phyloP scores from a whole-genome alignment of 192 early-diverging fungal species.

The Coemansia sp. region DNA sequence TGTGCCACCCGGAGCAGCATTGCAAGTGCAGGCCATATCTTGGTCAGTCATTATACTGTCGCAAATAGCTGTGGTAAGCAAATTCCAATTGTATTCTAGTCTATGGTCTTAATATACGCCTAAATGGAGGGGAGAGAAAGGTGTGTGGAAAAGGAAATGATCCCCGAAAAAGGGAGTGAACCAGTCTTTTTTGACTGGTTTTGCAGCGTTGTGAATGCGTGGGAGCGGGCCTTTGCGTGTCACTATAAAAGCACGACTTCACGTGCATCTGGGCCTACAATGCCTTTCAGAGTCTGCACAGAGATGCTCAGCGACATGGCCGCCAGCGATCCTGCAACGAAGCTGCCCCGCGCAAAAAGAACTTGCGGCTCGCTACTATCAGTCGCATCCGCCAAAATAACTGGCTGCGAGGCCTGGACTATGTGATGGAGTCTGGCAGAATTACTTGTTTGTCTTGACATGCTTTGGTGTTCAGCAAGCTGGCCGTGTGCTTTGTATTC shows the following conservation, averaged over 20 bases:
- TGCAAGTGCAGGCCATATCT: constrained; percentile 52
- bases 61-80: neutral
- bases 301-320: constrained; percentile 2
- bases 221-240: neutral
- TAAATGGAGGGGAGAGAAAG: neutral
- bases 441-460: constrained; percentile 1
- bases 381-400: constrained; percentile 12
- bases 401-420: constrained; percentile 29
- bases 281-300: constrained; percentile 14
- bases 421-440: constrained; percentile 2
- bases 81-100: neutral
- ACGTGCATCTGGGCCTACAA: neutral
- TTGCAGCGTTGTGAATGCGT: neutral
- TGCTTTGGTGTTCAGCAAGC: constrained; percentile 22
- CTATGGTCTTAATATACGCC: neutral
- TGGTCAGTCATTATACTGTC: constrained; percentile 33
- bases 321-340: constrained; percentile 6
- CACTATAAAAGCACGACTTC: constrained; percentile 6
- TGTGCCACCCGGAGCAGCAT: constrained; percentile 39
- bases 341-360: constrained; percentile 26
- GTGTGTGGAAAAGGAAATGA: neutral
- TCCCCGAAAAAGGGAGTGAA: neutral
- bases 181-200: neutral
- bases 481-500: constrained; percentile 4
- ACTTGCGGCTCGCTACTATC: neutral